Evolutionary conservation across 1,139 yeast species (phyloP).

Genomic region (Cylindricascospora bacillispora): DNA sequence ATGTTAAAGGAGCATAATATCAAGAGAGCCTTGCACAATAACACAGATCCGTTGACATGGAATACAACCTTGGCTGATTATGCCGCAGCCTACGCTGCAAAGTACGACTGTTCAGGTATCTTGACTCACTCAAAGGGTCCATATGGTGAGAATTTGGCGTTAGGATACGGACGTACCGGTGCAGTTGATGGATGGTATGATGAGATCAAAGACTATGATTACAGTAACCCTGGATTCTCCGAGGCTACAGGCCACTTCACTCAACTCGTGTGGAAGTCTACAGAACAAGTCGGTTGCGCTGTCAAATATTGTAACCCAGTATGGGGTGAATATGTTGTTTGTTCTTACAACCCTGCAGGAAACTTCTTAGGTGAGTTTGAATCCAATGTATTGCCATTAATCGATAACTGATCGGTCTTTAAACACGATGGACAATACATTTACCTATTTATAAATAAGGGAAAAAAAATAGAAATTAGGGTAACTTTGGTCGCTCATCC

Average conservation of each 20-base stretch:
- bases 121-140: conserved; percentile 63
- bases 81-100: conserved; percentile 38
- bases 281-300: conserved; percentile 67
- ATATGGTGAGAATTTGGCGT: conserved; percentile 80
- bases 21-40: conserved; percentile 43
- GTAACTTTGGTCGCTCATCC: no score
- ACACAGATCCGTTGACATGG: conserved; percentile 41
- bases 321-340: conserved; percentile 44
- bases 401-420: no score
- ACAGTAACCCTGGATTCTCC: conserved; percentile 30
- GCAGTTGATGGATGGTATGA: conserved; percentile 78
- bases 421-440: background rate
- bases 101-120: conserved; percentile 39
- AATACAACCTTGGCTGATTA: conserved; percentile 29
- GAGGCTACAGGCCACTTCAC: conserved; percentile 60
- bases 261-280: conserved; percentile 66
- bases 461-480: conserved; percentile 1
- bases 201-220: conserved; percentile 51
- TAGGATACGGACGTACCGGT: conserved; percentile 46
- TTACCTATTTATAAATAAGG: conserved; percentile 1
- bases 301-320: conserved; percentile 33
- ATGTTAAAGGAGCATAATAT: conserved; percentile 40
- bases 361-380: conserved; percentile 35
- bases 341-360: conserved; percentile 50
- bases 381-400: conserved; percentile 20